Conservation (phyloP, 2,329 filamentous ascomycete genomes). For the Ceratocystiopsis sp. region DNA sequence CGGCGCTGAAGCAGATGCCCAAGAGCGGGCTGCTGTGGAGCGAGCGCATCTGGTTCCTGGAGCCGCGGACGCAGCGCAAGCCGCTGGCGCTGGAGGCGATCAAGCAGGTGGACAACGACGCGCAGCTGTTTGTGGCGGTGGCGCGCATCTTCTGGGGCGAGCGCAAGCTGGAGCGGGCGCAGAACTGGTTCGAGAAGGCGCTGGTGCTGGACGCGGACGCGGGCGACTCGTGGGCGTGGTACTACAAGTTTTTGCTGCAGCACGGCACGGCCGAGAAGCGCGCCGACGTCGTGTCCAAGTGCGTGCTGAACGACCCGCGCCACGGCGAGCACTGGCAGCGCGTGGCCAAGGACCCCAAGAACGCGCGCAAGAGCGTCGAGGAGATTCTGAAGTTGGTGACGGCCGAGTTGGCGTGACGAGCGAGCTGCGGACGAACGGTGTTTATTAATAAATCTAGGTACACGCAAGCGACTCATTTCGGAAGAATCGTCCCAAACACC, state of each 20-base stretch:
- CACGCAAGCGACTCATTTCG: no score
- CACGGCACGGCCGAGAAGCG: slow-evolving; percentile 92
- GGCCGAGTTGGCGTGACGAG: slow-evolving; percentile 16
- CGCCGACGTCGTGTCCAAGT: slow-evolving; percentile 67
- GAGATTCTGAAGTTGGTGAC: slow-evolving; percentile 73
- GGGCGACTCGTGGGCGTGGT: slow-evolving; percentile 96
- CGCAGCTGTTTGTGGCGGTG: slow-evolving; percentile 75
- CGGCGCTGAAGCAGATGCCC: slow-evolving; percentile 79
- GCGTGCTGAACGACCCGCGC: slow-evolving; percentile 65
- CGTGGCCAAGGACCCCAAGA: slow-evolving; percentile 70
- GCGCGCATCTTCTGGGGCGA: slow-evolving; percentile 95
- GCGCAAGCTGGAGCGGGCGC: slow-evolving; percentile 78
- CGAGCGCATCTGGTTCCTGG: slow-evolving; percentile 91
- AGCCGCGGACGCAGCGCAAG: slow-evolving; percentile 81
- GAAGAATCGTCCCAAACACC: slow-evolving; percentile 44
- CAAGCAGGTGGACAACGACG: slow-evolving; percentile 89
- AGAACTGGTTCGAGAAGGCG: slow-evolving; percentile 95
- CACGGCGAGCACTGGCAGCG: slow-evolving; percentile 88
- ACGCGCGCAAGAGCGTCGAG: slow-evolving; percentile 57
- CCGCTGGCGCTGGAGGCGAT: slow-evolving; percentile 84
- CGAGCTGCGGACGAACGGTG: no score
- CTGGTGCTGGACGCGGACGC: slow-evolving; percentile 71
- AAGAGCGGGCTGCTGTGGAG: slow-evolving; percentile 78
- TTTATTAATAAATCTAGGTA: no score
- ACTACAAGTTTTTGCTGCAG: slow-evolving; percentile 80